Percentiles rank a stretch among this genome's conserved stretches.
phyloP scores from a whole-genome alignment of 495 filamentous ascomycete species.

The Penicillium parvum region DNA sequence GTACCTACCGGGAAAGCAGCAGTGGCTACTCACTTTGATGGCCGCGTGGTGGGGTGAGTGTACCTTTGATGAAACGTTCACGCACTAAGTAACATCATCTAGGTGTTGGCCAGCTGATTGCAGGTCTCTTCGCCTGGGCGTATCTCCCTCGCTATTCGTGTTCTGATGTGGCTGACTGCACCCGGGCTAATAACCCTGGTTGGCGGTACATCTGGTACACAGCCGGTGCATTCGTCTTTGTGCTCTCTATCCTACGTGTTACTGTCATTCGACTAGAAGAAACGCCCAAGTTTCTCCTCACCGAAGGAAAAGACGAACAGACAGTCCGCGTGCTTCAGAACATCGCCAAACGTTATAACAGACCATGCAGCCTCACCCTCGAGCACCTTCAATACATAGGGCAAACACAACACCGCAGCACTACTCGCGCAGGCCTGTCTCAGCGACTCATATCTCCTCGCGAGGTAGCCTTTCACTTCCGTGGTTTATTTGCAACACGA shows the following conservation, averaged over 20 bases:
- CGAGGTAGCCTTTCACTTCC: neutral
- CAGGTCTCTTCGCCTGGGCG: slow-evolving; percentile 4
- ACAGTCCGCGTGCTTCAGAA: neutral
- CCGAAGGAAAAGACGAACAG: neutral
- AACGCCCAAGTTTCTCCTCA: neutral
- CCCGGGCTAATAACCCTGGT: slow-evolving; percentile 38
- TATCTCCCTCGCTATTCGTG: too few species aligned
- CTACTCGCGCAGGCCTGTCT: neutral
- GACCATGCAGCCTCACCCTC: neutral
- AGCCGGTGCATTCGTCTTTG: slow-evolving; percentile 37
- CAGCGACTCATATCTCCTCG: neutral
- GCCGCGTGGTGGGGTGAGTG: neutral
- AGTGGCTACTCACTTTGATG: neutral
- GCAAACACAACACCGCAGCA: neutral
- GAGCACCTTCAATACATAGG: neutral
- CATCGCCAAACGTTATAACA: neutral
- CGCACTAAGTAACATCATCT: too few species aligned
- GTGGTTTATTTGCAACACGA: neutral
- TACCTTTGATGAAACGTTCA: neutral
- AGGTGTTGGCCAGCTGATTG: neutral
- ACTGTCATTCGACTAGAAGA: neutral
- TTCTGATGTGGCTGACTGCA: too few species aligned
- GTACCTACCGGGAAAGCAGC: neutral
- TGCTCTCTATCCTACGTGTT: neutral
- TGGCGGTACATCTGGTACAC: slow-evolving; percentile 52